phyloP scores from a whole-genome alignment of 1,284 basidiomycete genomes.

The Naganishia sp. region DNA sequence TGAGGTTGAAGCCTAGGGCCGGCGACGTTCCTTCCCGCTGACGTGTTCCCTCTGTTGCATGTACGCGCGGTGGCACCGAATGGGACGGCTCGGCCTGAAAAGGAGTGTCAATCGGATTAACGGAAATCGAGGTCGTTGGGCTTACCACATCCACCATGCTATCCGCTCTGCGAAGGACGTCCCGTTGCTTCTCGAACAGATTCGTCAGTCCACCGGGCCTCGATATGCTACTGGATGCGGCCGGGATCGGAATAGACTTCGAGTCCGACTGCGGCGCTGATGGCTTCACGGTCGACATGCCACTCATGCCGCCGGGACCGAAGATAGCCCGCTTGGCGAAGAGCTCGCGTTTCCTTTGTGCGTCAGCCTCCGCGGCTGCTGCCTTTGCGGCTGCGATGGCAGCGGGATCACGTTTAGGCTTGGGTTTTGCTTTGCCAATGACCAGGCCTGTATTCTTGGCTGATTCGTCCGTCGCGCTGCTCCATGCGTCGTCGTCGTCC shows the following conservation, averaged over 20 bases:
- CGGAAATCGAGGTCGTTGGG: background rate
- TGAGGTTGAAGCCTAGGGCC: constrained; percentile 13
- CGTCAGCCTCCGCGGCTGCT: constrained; percentile 29
- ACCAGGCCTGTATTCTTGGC: constrained; percentile 11
- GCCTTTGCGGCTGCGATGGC: constrained; percentile 11
- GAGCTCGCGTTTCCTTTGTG: constrained; percentile 33
- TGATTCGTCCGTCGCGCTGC: constrained; percentile 33
- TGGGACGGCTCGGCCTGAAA: constrained; percentile 15
- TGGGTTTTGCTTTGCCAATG: constrained; percentile 17
- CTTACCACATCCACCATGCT: constrained; percentile 34
- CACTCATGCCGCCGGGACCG: constrained; percentile 24
- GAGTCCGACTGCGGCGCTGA: background rate
- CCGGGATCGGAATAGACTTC: background rate
- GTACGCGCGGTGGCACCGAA: constrained; percentile 14
- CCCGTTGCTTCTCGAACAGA: constrained; percentile 34
- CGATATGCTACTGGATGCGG: background rate
- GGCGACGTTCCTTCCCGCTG: constrained; percentile 9
- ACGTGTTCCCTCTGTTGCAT: constrained; percentile 10
- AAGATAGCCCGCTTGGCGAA: constrained; percentile 35
- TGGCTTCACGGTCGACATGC: constrained; percentile 11
- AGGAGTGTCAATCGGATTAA: background rate
- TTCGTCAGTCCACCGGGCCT: constrained; percentile 32
- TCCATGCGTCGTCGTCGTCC: constrained; percentile 34
- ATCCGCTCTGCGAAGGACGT: constrained; percentile 30
- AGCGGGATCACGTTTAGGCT: constrained; percentile 10